Evolutionary conservation across 83 land plant species (phyloP).

Genomic region (Picea abies): DNA sequence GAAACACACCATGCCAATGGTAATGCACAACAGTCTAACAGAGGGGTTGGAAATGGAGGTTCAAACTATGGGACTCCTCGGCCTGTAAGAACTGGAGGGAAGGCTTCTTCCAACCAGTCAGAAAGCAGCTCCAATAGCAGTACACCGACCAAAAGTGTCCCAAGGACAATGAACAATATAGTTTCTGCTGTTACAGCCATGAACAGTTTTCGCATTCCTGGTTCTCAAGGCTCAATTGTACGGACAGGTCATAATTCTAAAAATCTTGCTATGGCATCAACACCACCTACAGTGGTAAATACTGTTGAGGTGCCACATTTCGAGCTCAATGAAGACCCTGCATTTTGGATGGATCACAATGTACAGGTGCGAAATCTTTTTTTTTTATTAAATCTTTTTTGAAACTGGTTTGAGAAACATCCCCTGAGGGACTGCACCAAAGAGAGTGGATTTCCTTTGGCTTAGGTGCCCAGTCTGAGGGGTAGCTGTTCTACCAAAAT

Average conservation of each 20-base stretch:
- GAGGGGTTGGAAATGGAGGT: slow-evolving; percentile 24
- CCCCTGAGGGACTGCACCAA: too few species aligned
- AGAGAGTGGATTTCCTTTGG: too few species aligned
- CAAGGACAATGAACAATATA: slow-evolving; percentile 40
- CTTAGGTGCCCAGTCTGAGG: too few species aligned
- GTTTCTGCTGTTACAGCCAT: background rate
- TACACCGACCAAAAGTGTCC: slow-evolving; percentile 74
- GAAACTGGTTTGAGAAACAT: background rate
- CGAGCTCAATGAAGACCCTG: slow-evolving; percentile 83
- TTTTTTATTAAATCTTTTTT: background rate
- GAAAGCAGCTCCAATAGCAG: slow-evolving; percentile 48
- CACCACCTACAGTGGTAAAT: slow-evolving; percentile 39
- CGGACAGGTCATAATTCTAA: slow-evolving; percentile 32
- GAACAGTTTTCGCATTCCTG: slow-evolving; percentile 22
- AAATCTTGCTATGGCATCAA: slow-evolving; percentile 30
- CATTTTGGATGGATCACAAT: slow-evolving; percentile 98
- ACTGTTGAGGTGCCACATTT: slow-evolving; percentile 76
- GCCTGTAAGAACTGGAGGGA: slow-evolving; percentile 28
- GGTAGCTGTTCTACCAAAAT: background rate
- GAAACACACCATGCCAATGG: background rate
- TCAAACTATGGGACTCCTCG: slow-evolving; percentile 40
- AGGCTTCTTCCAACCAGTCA: slow-evolving; percentile 34
- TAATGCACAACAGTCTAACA: background rate
- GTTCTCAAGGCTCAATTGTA: slow-evolving; percentile 10
- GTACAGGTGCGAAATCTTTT: slow-evolving; percentile 67